These are phyloP conservation scores for Parietaria judaica DNA, from an alignment of 306 rosid genomes.

Conservation along the genomic window DNA sequence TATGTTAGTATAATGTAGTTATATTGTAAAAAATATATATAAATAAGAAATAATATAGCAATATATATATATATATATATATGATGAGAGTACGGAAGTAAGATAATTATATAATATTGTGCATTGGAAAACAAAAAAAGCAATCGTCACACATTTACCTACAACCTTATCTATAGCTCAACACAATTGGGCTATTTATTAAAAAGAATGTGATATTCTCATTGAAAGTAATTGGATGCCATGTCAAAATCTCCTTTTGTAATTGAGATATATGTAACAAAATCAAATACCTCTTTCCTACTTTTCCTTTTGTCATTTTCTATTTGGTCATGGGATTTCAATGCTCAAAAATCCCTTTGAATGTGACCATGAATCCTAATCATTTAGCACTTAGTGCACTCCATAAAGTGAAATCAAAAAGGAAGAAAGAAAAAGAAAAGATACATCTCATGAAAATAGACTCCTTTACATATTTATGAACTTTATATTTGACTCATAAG, in stretches of 20 bases:
- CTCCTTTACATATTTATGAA: too few species aligned
- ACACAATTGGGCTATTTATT: neutral
- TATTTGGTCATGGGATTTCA: neutral
- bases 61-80: neutral
- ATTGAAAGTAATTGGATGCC: neutral
- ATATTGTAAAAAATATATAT: neutral
- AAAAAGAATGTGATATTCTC: neutral
- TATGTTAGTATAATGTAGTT: too few species aligned
- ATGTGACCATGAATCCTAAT: neutral
- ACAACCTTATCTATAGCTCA: slow-evolving; percentile 4
- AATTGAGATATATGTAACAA: neutral
- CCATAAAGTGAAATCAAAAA: too few species aligned
- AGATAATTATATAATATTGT: neutral
- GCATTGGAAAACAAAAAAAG: neutral
- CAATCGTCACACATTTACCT: neutral
- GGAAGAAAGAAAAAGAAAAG: too few species aligned
- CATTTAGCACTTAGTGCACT: neutral
- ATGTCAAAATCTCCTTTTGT: neutral
- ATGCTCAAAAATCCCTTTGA: neutral
- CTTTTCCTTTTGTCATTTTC: slow-evolving; percentile 8
- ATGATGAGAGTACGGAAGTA: too few species aligned
- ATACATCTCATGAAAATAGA: too few species aligned
- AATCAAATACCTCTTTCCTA: neutral
- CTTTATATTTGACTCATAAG: too few species aligned
- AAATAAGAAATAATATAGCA: neutral